Percentiles rank a stretch among this genome's conserved stretches.
Evolutionary conservation across 768 basidiomycete genomes (phyloP).

Genomic region (Dioszegia aurantiaca): DNA sequence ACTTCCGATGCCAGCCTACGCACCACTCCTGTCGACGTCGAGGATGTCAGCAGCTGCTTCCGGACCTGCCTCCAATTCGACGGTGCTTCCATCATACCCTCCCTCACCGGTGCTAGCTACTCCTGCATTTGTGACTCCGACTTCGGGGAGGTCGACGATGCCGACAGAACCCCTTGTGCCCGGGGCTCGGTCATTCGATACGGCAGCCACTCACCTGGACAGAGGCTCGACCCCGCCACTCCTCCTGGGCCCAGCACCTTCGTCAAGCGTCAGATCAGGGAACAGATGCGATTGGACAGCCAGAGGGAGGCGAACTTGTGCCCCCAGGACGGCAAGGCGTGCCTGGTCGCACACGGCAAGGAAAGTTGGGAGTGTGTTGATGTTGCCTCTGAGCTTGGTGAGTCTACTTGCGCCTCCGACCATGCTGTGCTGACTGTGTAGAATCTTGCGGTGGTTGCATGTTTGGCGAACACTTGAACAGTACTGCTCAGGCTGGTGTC

Average conservation of each 20-base stretch:
- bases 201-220: neutral
- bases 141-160: neutral
- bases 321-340: constrained; percentile 5
- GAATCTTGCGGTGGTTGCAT: constrained; percentile 17
- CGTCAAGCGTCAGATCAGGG: constrained; percentile 11
- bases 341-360: constrained; percentile 2
- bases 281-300: constrained; percentile 8
- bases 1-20: neutral
- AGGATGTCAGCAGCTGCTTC: constrained; percentile 2
- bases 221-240: neutral
- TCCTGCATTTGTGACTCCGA: constrained; percentile 2
- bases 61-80: neutral
- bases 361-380: constrained; percentile 12
- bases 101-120: constrained; percentile 1
- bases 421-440: constrained; percentile 1
- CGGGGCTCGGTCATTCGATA: neutral
- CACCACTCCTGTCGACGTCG: neutral
- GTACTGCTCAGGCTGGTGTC: neutral
- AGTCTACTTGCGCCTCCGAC: neutral
- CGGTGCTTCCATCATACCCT: constrained; percentile 3
- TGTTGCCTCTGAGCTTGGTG: constrained; percentile 8
- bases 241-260: neutral
- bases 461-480: constrained; percentile 1
- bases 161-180: neutral
- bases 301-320: neutral